Percentiles rank a stretch among this genome's conserved stretches.
These are phyloP conservation scores for Chlorella sp. DNA, from an alignment of 139 green algal species.

Conservation along the genomic window DNA sequence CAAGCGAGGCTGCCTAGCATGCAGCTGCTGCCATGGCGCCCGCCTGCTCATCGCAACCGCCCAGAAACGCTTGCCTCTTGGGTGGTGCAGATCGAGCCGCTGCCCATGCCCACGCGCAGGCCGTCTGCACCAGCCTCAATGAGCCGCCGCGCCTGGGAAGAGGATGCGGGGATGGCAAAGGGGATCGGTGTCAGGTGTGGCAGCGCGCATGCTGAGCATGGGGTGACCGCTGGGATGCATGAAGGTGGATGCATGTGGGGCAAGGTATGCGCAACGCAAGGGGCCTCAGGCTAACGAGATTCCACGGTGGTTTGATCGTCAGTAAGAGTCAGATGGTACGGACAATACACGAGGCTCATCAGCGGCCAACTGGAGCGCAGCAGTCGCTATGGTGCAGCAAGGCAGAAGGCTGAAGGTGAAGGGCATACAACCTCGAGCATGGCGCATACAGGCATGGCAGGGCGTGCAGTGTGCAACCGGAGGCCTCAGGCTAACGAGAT, in stretches of 20 bases:
- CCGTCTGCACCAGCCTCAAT: slow-evolving; percentile 88
- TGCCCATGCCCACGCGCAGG: slow-evolving; percentile 97
- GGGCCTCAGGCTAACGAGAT: slow-evolving; percentile 14
- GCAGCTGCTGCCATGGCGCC: not conserved
- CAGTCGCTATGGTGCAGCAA: no score
- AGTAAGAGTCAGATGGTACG: slow-evolving; percentile 6
- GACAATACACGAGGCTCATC: slow-evolving; percentile 10
- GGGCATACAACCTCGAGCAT: no score
- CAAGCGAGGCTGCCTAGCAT: no score
- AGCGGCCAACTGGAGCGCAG: not conserved
- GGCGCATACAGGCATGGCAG: no score
- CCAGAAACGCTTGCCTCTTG: slow-evolving; percentile 33
- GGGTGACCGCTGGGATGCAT: not conserved
- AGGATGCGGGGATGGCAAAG: no score
- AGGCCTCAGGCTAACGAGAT: slow-evolving; percentile 20
- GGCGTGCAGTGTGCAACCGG: no score
- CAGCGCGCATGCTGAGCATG: no score
- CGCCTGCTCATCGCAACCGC: not conserved
- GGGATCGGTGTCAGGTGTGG: no score
- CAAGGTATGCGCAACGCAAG: not conserved
- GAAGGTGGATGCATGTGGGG: not conserved
- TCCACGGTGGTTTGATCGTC: not conserved
- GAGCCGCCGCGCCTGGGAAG: slow-evolving; percentile 43
- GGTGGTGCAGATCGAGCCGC: slow-evolving; percentile 98
- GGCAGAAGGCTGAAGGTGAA: no score